A percentile compares a stretch with the other conserved stretches of the same genome.
Evolutionary conservation across 2,329 filamentous ascomycete species (phyloP).

Genomic region (Alternaria hordeiaustralica): DNA sequence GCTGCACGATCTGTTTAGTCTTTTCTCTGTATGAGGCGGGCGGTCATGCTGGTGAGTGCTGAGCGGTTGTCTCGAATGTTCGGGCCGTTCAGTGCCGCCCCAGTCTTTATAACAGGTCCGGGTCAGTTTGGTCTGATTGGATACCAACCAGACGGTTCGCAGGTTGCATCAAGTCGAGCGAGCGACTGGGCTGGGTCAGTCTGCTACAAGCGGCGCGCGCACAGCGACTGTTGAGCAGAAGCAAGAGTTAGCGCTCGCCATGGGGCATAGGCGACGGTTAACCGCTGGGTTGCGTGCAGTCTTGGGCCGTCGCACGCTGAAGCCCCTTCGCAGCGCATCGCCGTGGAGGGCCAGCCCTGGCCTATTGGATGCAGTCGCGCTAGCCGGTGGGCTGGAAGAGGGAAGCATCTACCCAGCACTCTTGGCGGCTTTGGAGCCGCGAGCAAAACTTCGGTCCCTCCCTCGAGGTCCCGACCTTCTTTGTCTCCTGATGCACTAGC

Average conservation of each 20-base stretch:
- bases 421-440: constrained; percentile 21
- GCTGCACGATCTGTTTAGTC: background rate
- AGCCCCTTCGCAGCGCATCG: constrained; percentile 16
- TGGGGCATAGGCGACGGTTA: constrained; percentile 4
- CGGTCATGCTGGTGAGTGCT: background rate
- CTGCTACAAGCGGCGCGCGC: background rate
- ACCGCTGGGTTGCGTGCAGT: constrained; percentile 4
- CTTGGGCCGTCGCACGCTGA: constrained; percentile 2
- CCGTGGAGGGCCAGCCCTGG: constrained; percentile 5
- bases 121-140: background rate
- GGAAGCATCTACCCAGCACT: constrained; percentile 14
- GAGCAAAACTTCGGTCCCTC: constrained; percentile 23
- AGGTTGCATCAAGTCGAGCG: constrained; percentile 8
- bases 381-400: constrained; percentile 19
- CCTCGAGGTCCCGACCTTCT: constrained; percentile 8
- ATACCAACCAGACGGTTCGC: constrained; percentile 1
- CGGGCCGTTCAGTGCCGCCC: constrained; percentile 4
- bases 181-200: constrained; percentile 8
- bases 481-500: constrained; percentile 16
- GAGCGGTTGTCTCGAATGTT: constrained; percentile 2
- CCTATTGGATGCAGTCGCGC: constrained; percentile 20
- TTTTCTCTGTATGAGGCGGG: background rate
- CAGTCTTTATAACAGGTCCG: constrained; percentile 9
- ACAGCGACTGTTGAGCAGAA: constrained; percentile 10
- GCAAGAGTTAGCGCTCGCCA: constrained; percentile 7